These are phyloP conservation scores for Parachaetomium inaequale DNA, from an alignment of 495 filamentous ascomycete species.

Conservation along the genomic window DNA sequence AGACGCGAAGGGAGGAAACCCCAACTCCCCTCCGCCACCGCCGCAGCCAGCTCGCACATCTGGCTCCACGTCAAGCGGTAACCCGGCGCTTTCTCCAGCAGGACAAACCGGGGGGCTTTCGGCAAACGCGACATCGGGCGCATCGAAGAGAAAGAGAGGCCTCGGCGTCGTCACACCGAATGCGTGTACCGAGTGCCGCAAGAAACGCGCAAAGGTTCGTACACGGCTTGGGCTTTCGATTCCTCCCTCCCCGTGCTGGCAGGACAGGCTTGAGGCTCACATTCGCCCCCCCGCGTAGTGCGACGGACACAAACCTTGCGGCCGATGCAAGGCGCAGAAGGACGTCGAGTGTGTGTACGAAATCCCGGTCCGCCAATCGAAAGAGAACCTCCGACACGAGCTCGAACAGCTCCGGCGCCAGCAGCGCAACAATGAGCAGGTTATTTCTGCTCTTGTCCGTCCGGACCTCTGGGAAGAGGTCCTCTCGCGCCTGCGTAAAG, in stretches of 20 bases:
- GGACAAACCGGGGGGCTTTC: constrained; percentile 4
- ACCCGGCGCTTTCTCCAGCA: constrained; percentile 8
- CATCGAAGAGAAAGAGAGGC: constrained; percentile 47
- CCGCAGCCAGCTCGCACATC: too few species aligned
- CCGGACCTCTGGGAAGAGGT: constrained; percentile 47
- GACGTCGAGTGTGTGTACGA: constrained; percentile 52
- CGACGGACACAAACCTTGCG: constrained; percentile 52
- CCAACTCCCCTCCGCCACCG: constrained; percentile 8
- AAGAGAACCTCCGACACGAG: constrained; percentile 51
- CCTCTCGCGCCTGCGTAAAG: constrained; percentile 44
- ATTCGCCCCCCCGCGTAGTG: constrained; percentile 35
- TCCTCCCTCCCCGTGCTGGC: neutral
- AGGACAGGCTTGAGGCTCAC: neutral
- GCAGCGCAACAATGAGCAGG: constrained; percentile 43
- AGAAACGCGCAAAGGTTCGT: constrained; percentile 54
- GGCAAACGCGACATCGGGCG: constrained; percentile 1
- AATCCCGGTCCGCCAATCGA: constrained; percentile 51
- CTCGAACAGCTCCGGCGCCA: constrained; percentile 49
- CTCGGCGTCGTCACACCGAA: constrained; percentile 53
- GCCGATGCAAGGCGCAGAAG: constrained; percentile 47
- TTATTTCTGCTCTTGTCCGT: constrained; percentile 45
- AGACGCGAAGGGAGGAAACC: constrained; percentile 10
- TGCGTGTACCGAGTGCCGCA: constrained; percentile 56
- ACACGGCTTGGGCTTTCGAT: neutral
- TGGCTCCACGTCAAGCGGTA: constrained; percentile 11